Base-by-base conservation (phyloP, 805 yeast species). In the Monosporozyma servazzii region DNA sequence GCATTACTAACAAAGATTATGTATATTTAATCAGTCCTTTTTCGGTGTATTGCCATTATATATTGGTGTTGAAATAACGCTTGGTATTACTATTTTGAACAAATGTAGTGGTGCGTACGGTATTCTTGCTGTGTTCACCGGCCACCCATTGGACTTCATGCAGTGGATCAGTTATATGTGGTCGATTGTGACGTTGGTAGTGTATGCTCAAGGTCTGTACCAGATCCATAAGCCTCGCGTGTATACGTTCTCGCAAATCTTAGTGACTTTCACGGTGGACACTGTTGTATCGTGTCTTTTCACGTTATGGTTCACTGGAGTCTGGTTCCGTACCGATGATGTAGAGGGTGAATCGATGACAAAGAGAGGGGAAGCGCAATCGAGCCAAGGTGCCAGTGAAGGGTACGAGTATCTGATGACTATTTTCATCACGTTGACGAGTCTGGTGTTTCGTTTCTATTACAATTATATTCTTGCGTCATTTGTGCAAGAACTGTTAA, bases 41-140 rank as follows among this genome's bases (percentile, higher is more conserved):
- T 64, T 87, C n/a, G 82, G 83, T 13, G 61, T 76, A 49, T 68
- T 88, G 3, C 96, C 98, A 5, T 75, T 91, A 25, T 88, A 85
- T 62, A 75, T 86, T 23, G 98, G 97, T 13, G 95, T 89, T 23
- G 98, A 91, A 66, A 66, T 88, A 1, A 79, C 85, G 20, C 73
- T 89, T 5, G 84, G 87, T 1, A 73, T 86, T 37, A 85, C 90
- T 15, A 77, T 89, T 37, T 75, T 90, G 56, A 91, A 91, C 71
- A 90, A 90, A 65, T 87, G 90, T 57, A 82, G 95, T 53, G 96
- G 98, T 9, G 73, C 82, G 20, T 91, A 84, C 67, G 99, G 97
- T 29, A 72, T 91, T 36, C 71, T 89, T 21, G 89, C 97, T 0
- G 66, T 91, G 25, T 77, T 91, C 61, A 90, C 97, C 0, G 93